phyloP scores from a whole-genome alignment of 2,329 filamentous ascomycete species.

The Beauveria sp. region DNA sequence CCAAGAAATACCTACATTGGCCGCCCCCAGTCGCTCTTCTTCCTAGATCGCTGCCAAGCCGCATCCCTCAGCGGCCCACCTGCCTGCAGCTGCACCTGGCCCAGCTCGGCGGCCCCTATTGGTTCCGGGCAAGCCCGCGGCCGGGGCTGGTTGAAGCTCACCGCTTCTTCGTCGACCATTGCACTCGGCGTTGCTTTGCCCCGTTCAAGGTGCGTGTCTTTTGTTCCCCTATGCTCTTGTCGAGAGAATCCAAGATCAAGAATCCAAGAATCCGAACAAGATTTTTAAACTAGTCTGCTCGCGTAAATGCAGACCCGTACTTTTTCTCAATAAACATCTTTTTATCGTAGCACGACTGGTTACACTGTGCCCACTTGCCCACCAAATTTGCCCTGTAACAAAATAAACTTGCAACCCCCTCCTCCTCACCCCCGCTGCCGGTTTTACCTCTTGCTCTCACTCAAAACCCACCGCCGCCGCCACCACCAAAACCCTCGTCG shows the following conservation, averaged over 20 bases:
- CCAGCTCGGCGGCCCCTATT: slow-evolving; percentile 10
- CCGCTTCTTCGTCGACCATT: slow-evolving; percentile 10
- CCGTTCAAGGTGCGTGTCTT: not conserved
- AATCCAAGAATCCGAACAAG: too few species aligned
- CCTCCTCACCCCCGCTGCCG: not conserved
- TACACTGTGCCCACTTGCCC: not conserved
- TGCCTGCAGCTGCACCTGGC: slow-evolving; percentile 22
- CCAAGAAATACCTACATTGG: not conserved
- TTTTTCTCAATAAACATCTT: too few species aligned
- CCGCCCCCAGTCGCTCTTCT: not conserved
- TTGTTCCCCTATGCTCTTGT: not conserved
- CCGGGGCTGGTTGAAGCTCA: slow-evolving; percentile 12
- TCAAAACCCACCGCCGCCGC: not conserved
- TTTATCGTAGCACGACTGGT: too few species aligned
- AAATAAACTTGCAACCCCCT: not conserved
- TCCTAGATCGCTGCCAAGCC: slow-evolving; percentile 17
- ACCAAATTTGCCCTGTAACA: not conserved
- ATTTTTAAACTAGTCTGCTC: not conserved
- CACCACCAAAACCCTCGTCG: slow-evolving; percentile 3
- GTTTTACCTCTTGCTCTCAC: not conserved
- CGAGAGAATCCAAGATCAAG: too few species aligned
- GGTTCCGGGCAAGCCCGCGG: not conserved
- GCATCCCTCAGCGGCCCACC: slow-evolving; percentile 16
- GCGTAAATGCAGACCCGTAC: not conserved
- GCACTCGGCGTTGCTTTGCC: not conserved